phyloP scores from a whole-genome alignment of 129 eudicot genomes.

The Smallanthus sonchifolius region DNA sequence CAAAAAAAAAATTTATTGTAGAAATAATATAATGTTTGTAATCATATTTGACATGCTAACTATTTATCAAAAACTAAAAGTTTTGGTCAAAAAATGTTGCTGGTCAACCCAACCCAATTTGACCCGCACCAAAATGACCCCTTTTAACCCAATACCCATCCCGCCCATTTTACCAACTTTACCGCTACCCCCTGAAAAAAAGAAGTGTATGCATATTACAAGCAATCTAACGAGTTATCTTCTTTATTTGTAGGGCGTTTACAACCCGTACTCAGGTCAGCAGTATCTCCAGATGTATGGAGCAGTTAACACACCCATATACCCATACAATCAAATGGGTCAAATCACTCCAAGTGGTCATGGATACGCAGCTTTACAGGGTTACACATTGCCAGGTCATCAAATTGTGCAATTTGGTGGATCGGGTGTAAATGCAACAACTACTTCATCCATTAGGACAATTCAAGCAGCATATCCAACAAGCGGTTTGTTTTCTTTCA shows the following conservation, averaged over 20 bases:
- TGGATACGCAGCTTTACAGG: constrained; percentile 58
- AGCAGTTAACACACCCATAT: constrained; percentile 52
- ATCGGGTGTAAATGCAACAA: constrained; percentile 51
- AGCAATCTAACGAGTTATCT: background rate
- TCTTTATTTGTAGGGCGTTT: constrained; percentile 51
- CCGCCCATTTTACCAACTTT: background rate
- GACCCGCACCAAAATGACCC: background rate
- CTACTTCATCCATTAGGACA: constrained; percentile 61
- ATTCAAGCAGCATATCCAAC: constrained; percentile 68
- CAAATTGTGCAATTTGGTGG: constrained; percentile 81
- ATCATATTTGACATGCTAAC: background rate
- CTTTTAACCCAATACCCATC: background rate
- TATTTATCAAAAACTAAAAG: background rate
- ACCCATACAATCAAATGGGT: constrained; percentile 79
- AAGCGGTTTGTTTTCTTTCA: constrained; percentile 35
- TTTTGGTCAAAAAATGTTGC: background rate
- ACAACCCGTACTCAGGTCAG: constrained; percentile 75
- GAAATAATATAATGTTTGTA: background rate
- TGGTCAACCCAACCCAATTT: background rate
- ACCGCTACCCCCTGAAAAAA: background rate
- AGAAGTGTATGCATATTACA: background rate
- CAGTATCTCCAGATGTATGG: constrained; percentile 86
- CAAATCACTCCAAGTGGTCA: constrained; percentile 59
- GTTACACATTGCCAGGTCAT: constrained; percentile 70
- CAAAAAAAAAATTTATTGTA: background rate